Conservation (phyloP, 371 early-diverging fungal species). For the Mortierella sp. region DNA sequence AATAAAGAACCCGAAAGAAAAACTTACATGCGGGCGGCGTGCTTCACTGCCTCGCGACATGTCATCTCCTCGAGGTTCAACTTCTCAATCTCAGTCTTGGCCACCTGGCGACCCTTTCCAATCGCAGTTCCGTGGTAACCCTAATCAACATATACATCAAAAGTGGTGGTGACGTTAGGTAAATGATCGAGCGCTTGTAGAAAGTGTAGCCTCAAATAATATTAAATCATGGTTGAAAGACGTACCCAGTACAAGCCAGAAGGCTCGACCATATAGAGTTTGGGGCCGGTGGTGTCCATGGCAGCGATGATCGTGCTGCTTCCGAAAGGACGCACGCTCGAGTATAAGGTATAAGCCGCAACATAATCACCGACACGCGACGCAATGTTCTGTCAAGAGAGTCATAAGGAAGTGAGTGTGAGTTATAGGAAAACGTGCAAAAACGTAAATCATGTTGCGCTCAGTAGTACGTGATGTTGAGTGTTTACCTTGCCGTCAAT, state of each 20-base stretch:
- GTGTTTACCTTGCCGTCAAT: slow-evolving; percentile 84
- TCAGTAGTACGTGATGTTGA: not conserved
- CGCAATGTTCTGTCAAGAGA: slow-evolving; percentile 81
- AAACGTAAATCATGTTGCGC: not conserved
- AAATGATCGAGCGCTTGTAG: too few relatives aligned
- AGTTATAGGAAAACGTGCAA: not conserved
- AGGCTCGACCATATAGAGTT: slow-evolving; percentile 96
- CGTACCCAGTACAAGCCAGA: slow-evolving; percentile 95
- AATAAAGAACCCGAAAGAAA: not conserved
- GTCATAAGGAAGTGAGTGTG: not conserved
- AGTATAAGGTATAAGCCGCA: slow-evolving; percentile 96
- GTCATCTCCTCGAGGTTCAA: slow-evolving; percentile 89
- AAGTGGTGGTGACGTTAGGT: too few relatives aligned
- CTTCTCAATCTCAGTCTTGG: slow-evolving; percentile 98
- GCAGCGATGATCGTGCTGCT: slow-evolving; percentile 86
- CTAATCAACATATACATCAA: slow-evolving; percentile 51
- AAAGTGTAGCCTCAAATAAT: too few relatives aligned
- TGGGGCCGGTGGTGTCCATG: slow-evolving; percentile 86
- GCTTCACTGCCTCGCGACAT: slow-evolving; percentile 91
- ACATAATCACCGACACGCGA: slow-evolving; percentile 94
- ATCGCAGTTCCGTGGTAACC: slow-evolving; percentile 96
- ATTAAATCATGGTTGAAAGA: too few relatives aligned
- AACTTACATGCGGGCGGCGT: slow-evolving; percentile 93
- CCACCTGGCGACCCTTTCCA: slow-evolving; percentile 97
- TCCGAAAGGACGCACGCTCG: slow-evolving; percentile 98